These are phyloP conservation scores for Kitagawia praeruptora DNA, from an alignment of 129 eudicot species.

Conservation along the genomic window DNA sequence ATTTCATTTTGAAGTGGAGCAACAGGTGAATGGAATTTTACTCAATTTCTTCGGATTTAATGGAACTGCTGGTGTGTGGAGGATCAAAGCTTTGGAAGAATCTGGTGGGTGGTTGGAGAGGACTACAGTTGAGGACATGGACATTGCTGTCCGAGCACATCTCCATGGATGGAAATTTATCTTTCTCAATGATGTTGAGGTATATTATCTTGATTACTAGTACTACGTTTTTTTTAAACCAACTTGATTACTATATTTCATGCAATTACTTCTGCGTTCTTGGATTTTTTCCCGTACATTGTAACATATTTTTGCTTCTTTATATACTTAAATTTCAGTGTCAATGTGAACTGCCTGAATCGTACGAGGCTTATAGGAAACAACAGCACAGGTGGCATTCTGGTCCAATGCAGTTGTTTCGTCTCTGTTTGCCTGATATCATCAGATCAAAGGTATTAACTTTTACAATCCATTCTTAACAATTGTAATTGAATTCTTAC, in stretches of 20 bases:
- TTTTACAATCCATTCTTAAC: background rate
- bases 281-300: background rate
- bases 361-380: slow-evolving; percentile 90
- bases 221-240: too few relatives aligned
- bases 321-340: slow-evolving; percentile 31
- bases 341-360: slow-evolving; percentile 88
- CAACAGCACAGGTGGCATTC: slow-evolving; percentile 99
- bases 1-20: slow-evolving; percentile 94
- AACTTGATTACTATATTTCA: background rate
- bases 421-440: slow-evolving; percentile 73
- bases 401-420: slow-evolving; percentile 94
- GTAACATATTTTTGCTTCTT: background rate
- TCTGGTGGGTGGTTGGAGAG: slow-evolving; percentile 98
- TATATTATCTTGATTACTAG: slow-evolving; percentile 17
- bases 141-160: slow-evolving; percentile 95
- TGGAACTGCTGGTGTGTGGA: slow-evolving; percentile 98
- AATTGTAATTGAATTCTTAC: background rate
- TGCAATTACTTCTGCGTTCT: background rate
- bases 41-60: slow-evolving; percentile 82
- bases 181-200: slow-evolving; percentile 92
- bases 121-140: slow-evolving; percentile 97
- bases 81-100: slow-evolving; percentile 86
- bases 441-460: slow-evolving; percentile 65
- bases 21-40: slow-evolving; percentile 85
- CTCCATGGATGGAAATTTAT: slow-evolving; percentile 93